phyloP scores from a whole-genome alignment of 768 basidiomycete species.

The Daedalea quercina region DNA sequence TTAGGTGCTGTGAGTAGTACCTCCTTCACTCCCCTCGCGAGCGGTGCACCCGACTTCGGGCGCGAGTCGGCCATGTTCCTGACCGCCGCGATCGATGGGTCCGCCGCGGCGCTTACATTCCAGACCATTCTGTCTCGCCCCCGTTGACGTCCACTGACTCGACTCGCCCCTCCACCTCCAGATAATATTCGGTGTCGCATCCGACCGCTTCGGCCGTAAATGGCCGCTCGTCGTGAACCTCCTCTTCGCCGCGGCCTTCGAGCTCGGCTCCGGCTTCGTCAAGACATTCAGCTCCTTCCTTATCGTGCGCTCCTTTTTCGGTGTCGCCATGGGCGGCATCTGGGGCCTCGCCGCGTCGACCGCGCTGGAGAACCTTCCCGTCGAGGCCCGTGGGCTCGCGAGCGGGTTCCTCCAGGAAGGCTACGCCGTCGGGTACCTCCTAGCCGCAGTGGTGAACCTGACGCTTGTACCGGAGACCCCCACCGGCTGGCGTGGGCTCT shows the following conservation, averaged over 20 bases:
- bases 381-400: conserved; percentile 78
- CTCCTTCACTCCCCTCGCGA: not conserved
- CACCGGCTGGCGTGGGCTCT: conserved; percentile 62
- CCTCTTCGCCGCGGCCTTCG: conserved; percentile 59
- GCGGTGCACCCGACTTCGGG: not conserved
- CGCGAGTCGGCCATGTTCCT: not conserved
- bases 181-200: conserved; percentile 76
- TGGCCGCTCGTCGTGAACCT: conserved; percentile 86
- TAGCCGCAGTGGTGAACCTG: conserved; percentile 82
- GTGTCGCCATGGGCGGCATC: conserved; percentile 83
- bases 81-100: too few species aligned
- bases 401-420: conserved; percentile 86
- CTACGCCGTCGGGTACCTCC: conserved; percentile 79
- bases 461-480: conserved; percentile 37
- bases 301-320: conserved; percentile 76
- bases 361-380: conserved; percentile 84
- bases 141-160: not conserved
- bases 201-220: conserved; percentile 88
- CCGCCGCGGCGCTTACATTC: too few species aligned
- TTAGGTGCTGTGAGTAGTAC: conserved; percentile 51
- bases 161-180: conserved; percentile 6
- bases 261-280: conserved; percentile 78
- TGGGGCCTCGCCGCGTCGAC: conserved; percentile 84
- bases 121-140: too few species aligned
- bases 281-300: conserved; percentile 75